These are phyloP conservation scores for Crotalaria pallida DNA, from an alignment of 306 rosid genomes.

Conservation along the genomic window DNA sequence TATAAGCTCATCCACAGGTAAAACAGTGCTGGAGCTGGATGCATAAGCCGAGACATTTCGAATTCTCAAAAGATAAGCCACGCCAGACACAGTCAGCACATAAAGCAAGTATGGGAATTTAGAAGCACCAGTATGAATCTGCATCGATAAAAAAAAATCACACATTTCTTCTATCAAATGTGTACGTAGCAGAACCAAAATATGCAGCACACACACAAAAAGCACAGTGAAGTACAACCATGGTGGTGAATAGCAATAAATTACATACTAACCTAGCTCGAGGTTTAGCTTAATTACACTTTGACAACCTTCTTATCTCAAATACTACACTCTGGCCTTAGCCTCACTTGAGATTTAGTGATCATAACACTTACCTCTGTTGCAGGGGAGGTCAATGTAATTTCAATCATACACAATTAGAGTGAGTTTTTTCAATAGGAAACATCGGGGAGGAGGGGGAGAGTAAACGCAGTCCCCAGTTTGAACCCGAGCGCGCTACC, in stretches of 20 bases:
- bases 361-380: too few relatives aligned
- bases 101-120: constrained; percentile 60
- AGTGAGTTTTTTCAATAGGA: too few relatives aligned
- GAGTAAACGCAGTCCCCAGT: too few relatives aligned
- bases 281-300: too few relatives aligned
- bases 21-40: constrained; percentile 38
- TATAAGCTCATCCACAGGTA: constrained; percentile 46
- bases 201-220: background rate
- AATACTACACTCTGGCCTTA: too few relatives aligned
- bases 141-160: constrained; percentile 31
- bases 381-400: too few relatives aligned
- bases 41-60: constrained; percentile 43
- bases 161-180: background rate
- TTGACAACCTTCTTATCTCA: too few relatives aligned
- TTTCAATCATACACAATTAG: too few relatives aligned
- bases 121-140: constrained; percentile 44
- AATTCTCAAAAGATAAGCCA: constrained; percentile 61
- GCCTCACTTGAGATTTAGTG: too few relatives aligned
- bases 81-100: constrained; percentile 61
- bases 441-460: too few relatives aligned
- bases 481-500: too few relatives aligned
- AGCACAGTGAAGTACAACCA: background rate
- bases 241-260: background rate
- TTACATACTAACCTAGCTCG: too few relatives aligned
- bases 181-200: background rate